Base-by-base conservation (phyloP, 176 grass and related monocot species). In the Triticum monococcum region DNA sequence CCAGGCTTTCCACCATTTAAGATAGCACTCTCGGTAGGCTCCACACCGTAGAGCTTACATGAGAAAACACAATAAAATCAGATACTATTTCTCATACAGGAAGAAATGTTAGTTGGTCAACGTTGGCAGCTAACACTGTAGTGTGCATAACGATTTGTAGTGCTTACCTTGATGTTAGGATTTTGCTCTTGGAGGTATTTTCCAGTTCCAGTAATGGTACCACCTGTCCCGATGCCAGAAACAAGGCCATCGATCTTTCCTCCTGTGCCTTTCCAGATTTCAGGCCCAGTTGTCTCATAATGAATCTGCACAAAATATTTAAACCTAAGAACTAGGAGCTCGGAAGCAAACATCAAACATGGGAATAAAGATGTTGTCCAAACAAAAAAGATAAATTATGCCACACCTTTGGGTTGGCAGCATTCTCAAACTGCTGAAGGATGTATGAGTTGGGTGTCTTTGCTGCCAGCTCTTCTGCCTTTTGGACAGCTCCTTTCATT, bases 141-240 rank as follows among this genome's bases (percentile, higher is more conserved):
- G 40, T 9, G 1, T 32, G 79, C 63, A 46, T 3, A 68, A 69
- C 6, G 26, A 3, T 83, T 67, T 72, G 4, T 48, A 48, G 40
- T 50, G 32, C 77, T 76, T 56, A 98, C 95, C 85, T 95, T 93
- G 75, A 98, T 56, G 72, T 93, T 71, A 78, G 91, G 89, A 66
- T 95, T 95, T 90, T 95, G 79, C 67, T 95, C 91, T 87, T 80
- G 91, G 12, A 98, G 91, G 75, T 91, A 95, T 46, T 7, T 68
- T 36, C 93, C 96, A 60, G 90, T 4, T 78, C 93, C 93, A 79
- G 96, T 92, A 75, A 98, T 87, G 20, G 96, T 98, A 50, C 96
- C 96, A 5, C 96, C 96, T 33, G 96, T 98, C 61, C 96, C 96
- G 25, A 98, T 98, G 80, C 96, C 96, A 88, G 96, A 95, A 22